phyloP scores from a whole-genome alignment of 208 protist genomes.

The Leishmania martiniquensis region DNA sequence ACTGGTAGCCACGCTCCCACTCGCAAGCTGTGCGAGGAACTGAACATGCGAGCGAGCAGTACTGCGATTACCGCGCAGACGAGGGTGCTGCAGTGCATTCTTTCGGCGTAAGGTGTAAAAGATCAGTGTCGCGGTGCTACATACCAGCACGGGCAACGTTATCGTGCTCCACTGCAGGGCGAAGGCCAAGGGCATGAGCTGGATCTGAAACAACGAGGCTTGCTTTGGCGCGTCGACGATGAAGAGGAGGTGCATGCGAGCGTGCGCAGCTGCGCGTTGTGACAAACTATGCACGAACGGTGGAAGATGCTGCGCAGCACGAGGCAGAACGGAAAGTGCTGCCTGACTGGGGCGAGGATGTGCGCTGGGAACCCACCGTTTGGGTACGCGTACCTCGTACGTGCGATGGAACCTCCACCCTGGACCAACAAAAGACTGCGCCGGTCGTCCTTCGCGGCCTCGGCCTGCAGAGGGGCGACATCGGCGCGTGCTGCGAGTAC shows the following conservation, averaged over 20 bases:
- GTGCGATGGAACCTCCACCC: too few relatives aligned
- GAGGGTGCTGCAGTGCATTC: constrained; percentile 59
- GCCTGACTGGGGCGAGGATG: too few relatives aligned
- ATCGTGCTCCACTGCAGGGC: constrained; percentile 69
- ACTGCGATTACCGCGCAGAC: constrained; percentile 56
- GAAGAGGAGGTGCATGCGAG: constrained; percentile 46
- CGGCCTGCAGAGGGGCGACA: constrained; percentile 36
- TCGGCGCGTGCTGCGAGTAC: constrained; percentile 32
- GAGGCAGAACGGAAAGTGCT: too few relatives aligned
- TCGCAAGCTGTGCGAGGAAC: constrained; percentile 59
- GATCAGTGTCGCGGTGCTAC: constrained; percentile 56
- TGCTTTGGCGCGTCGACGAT: constrained; percentile 39
- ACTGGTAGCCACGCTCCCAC: constrained; percentile 57
- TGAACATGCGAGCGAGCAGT: constrained; percentile 52
- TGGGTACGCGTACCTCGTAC: too few relatives aligned
- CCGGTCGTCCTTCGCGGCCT: constrained; percentile 65
- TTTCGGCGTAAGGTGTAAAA: constrained; percentile 46
- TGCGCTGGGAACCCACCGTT: too few relatives aligned
- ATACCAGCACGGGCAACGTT: constrained; percentile 54
- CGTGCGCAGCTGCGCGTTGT: too few relatives aligned
- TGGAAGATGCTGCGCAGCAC: too few relatives aligned
- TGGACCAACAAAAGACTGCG: too few relatives aligned
- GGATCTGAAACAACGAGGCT: constrained; percentile 48
- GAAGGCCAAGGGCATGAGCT: constrained; percentile 51
- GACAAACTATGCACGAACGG: too few relatives aligned